phyloP scores from a whole-genome alignment of 176 grass and related monocot genomes.

The Eleusine coracana region DNA sequence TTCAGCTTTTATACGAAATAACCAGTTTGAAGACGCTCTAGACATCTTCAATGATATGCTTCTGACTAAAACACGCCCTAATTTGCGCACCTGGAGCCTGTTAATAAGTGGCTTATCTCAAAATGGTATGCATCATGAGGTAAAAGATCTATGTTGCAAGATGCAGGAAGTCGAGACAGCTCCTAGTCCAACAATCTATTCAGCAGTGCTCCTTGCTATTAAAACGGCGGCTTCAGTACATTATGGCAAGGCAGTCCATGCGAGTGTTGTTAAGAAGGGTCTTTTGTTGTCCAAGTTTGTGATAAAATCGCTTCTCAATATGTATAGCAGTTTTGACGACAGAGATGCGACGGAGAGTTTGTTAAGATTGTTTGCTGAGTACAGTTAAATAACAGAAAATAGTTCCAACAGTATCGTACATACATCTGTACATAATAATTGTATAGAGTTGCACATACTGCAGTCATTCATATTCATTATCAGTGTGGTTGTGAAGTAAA shows the following conservation, averaged over 20 bases:
- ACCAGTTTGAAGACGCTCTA: conserved; percentile 46
- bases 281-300: conserved; percentile 44
- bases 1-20: conserved; percentile 47
- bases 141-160: conserved; percentile 51
- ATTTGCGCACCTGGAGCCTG: conserved; percentile 62
- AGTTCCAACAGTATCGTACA: not conserved
- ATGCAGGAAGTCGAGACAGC: conserved; percentile 58
- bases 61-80: conserved; percentile 56
- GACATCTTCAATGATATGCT: conserved; percentile 63
- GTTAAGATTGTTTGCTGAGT: conserved; percentile 36
- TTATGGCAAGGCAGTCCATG: conserved; percentile 45
- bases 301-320: conserved; percentile 39
- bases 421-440: conserved; percentile 17
- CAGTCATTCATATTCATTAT: not conserved
- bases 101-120: conserved; percentile 56
- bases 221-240: conserved; percentile 8
- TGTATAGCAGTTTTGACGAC: conserved; percentile 45
- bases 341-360: conserved; percentile 29
- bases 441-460: conserved; percentile 18
- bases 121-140: conserved; percentile 54
- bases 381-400: conserved; percentile 23
- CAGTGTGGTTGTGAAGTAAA: not conserved
- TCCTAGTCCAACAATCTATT: conserved; percentile 71
- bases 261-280: conserved; percentile 43
- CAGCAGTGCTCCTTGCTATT: conserved; percentile 46